Conservation (phyloP, 163 green algal genomes). For the Scenedesmus sp. region DNA sequence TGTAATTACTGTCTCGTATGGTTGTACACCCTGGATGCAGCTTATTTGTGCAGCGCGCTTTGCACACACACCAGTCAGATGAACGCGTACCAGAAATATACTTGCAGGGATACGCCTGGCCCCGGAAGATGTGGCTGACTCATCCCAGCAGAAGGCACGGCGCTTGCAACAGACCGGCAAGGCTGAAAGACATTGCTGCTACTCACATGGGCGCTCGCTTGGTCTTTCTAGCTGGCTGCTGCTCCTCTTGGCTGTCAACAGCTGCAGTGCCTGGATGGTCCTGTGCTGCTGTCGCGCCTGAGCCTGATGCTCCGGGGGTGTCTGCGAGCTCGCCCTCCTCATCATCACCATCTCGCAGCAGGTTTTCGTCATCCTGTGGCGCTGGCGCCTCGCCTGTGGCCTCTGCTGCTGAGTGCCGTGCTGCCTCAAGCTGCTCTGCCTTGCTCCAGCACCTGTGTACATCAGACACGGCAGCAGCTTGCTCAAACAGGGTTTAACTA, state of each 20-base stretch:
- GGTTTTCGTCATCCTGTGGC: neutral
- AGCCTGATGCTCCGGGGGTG: neutral
- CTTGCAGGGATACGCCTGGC: too few species aligned
- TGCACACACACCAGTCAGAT: neutral
- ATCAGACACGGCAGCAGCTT: neutral
- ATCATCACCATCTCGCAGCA: neutral
- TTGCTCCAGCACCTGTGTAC: conserved; percentile 31
- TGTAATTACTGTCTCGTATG: too few species aligned
- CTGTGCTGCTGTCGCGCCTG: neutral
- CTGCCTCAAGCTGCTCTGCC: neutral
- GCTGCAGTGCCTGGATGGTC: neutral
- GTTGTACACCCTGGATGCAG: too few species aligned
- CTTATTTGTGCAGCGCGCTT: too few species aligned
- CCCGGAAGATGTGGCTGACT: neutral
- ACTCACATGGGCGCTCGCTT: conserved; percentile 32
- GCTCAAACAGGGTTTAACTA: neutral
- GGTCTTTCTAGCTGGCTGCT: conserved; percentile 2
- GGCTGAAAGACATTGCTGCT: neutral
- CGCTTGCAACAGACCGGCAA: neutral
- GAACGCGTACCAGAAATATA: neutral
- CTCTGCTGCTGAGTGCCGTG: neutral
- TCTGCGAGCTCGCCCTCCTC: conserved; percentile 18
- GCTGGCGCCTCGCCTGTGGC: neutral
- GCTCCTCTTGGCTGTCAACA: neutral
- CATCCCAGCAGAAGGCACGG: neutral